Conservation (phyloP, 2,329 filamentous ascomycete species). For the Epichloe coenophiala region DNA sequence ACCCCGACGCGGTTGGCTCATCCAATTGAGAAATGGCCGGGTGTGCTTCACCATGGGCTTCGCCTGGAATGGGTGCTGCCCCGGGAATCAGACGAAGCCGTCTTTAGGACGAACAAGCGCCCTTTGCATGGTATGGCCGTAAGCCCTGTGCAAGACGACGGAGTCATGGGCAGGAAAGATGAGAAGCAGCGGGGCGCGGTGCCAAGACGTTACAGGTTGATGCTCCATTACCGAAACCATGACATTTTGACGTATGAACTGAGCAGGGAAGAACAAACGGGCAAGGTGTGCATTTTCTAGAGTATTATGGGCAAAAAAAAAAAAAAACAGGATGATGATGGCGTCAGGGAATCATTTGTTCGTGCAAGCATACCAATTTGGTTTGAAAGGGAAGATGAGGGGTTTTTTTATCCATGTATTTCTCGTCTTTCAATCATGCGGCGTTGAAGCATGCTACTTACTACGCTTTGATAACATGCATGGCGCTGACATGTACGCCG, state of each 20-base stretch:
- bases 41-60: conserved; percentile 27
- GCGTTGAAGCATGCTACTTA: too few relatives aligned
- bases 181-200: conserved; percentile 11
- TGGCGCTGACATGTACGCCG: too few relatives aligned
- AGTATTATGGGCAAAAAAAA: background rate
- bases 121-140: conserved; percentile 55
- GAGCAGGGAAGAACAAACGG: conserved; percentile 26
- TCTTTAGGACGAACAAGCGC: conserved; percentile 28
- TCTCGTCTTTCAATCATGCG: too few relatives aligned
- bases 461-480: too few relatives aligned
- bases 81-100: conserved; percentile 30
- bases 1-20: conserved; percentile 31
- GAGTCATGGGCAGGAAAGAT: conserved; percentile 8
- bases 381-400: too few relatives aligned
- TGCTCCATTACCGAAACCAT: conserved; percentile 61
- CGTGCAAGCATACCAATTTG: background rate
- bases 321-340: background rate
- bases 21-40: conserved; percentile 9
- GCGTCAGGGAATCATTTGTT: background rate
- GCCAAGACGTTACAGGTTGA: conserved; percentile 46
- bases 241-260: conserved; percentile 59
- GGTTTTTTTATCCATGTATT: too few relatives aligned
- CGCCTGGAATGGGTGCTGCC: conserved; percentile 41
- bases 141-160: conserved; percentile 43
- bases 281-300: conserved; percentile 23